phyloP scores from a whole-genome alignment of 1,284 basidiomycete species.

The Peniophora sp. region DNA sequence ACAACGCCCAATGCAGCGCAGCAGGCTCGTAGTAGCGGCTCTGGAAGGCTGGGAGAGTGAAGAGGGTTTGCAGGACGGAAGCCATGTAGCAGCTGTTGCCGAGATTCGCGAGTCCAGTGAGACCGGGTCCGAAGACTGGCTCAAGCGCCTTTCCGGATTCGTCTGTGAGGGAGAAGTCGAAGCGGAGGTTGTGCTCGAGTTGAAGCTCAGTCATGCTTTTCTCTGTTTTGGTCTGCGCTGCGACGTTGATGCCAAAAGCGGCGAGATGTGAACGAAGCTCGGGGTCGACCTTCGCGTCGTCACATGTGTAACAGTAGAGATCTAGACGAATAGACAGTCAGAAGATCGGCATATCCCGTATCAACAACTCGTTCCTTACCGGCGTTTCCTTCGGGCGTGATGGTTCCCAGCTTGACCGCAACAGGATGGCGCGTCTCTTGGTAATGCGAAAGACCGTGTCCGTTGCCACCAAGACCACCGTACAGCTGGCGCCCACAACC shows the following conservation, averaged over 20 bases:
- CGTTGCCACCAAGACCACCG: slow-evolving; percentile 83
- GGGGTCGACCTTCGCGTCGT: slow-evolving; percentile 83
- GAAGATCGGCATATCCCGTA: neutral
- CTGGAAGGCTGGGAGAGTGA: slow-evolving; percentile 77
- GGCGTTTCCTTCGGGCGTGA: slow-evolving; percentile 90
- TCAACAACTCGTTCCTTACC: slow-evolving; percentile 36
- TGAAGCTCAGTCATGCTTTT: slow-evolving; percentile 97
- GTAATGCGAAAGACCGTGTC: slow-evolving; percentile 85
- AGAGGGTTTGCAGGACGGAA: slow-evolving; percentile 84
- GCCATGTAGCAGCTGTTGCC: slow-evolving; percentile 99
- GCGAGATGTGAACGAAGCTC: slow-evolving; percentile 71
- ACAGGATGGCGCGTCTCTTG: slow-evolving; percentile 73
- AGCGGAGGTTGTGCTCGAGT: slow-evolving; percentile 94
- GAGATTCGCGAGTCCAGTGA: slow-evolving; percentile 89
- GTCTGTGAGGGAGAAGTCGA: slow-evolving; percentile 91
- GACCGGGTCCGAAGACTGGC: slow-evolving; percentile 82
- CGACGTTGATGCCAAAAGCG: slow-evolving; percentile 85
- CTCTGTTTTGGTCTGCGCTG: slow-evolving; percentile 85
- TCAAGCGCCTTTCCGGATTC: slow-evolving; percentile 85
- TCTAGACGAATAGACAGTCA: slow-evolving; percentile 41
- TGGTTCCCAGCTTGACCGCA: slow-evolving; percentile 93
- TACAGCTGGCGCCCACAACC: slow-evolving; percentile 88
- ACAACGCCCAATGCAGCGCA: slow-evolving; percentile 55
- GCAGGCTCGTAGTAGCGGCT: slow-evolving; percentile 59
- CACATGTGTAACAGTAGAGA: slow-evolving; percentile 91